Conservation (phyloP, 331 rosid genomes). For the Prunus yedoensis region DNA sequence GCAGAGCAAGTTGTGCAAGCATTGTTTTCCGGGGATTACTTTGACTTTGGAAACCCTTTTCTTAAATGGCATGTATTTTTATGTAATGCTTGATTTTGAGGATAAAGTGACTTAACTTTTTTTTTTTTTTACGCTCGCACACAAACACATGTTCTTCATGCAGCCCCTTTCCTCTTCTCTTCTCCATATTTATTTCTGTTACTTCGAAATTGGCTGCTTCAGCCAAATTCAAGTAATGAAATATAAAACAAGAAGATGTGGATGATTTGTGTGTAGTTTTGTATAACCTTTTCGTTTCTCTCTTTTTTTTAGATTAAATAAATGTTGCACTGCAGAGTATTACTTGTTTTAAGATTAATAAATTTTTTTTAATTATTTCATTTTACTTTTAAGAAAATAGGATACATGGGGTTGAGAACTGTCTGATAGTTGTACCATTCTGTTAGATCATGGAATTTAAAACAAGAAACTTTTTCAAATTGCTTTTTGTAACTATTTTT, state of each 20-base stretch:
- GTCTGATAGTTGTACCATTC: neutral
- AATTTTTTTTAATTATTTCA: neutral
- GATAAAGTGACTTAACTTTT: slow-evolving; percentile 1
- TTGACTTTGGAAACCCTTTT: slow-evolving; percentile 78
- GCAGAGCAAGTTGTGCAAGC: slow-evolving; percentile 58
- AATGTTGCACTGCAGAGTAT: neutral
- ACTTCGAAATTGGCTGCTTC: too few relatives aligned
- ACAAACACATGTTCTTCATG: neutral
- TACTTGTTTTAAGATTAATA: neutral
- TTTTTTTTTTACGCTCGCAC: neutral
- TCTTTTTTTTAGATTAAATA: neutral
- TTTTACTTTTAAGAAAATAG: slow-evolving; percentile 3
- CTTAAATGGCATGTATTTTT: slow-evolving; percentile 65
- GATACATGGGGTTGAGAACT: neutral
- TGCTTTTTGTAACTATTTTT: neutral
- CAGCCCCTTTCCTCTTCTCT: neutral
- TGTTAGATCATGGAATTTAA: neutral
- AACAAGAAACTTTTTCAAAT: neutral
- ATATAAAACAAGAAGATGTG: too few relatives aligned
- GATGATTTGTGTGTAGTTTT: too few relatives aligned
- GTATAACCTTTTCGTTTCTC: neutral
- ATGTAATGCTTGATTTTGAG: slow-evolving; percentile 11
- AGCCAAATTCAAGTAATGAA: too few relatives aligned
- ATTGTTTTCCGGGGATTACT: slow-evolving; percentile 66
- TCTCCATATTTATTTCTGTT: neutral